A percentile compares a stretch with the other conserved stretches of the same genome.
These are phyloP conservation scores for Cenchrus purpureus DNA, from an alignment of 176 grass and related monocot species.

Conservation along the genomic window DNA sequence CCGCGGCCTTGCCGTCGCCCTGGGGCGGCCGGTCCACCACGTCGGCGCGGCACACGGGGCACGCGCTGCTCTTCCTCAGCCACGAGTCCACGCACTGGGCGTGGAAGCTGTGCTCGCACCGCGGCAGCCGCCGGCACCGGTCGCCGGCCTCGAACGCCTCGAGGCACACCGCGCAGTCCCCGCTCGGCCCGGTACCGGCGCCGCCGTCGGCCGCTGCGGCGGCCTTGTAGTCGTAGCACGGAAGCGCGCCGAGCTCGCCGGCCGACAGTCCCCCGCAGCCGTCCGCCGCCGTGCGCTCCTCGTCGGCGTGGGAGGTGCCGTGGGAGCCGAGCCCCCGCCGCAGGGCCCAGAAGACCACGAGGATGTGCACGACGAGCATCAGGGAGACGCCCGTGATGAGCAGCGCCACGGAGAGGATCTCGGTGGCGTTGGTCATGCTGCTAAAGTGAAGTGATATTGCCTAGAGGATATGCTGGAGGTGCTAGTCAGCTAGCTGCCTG, in stretches of 20 bases:
- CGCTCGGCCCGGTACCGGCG: neutral
- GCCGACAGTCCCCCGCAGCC: constrained; percentile 39
- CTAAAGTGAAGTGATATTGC: neutral
- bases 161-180: constrained; percentile 66
- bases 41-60: constrained; percentile 62
- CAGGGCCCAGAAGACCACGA: constrained; percentile 37
- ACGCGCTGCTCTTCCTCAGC: constrained; percentile 56
- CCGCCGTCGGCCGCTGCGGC: neutral
- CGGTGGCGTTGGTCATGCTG: neutral
- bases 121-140: constrained; percentile 54
- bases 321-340: neutral
- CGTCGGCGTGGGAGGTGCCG: neutral
- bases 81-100: constrained; percentile 67
- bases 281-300: neutral
- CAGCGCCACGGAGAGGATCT: constrained; percentile 34
- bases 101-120: constrained; percentile 79
- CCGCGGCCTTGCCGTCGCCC: neutral
- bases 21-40: constrained; percentile 15
- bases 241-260: constrained; percentile 49
- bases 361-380: constrained; percentile 42
- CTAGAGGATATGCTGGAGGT: neutral
- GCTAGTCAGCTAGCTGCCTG: neutral
- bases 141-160: constrained; percentile 55
- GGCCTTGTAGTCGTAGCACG: constrained; percentile 48
- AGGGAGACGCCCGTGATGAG: constrained; percentile 24